A percentile compares a stretch with the other conserved stretches of the same genome.
phyloP scores from a whole-genome alignment of 148 eudicot genomes.

The Salicornia ramosissima region DNA sequence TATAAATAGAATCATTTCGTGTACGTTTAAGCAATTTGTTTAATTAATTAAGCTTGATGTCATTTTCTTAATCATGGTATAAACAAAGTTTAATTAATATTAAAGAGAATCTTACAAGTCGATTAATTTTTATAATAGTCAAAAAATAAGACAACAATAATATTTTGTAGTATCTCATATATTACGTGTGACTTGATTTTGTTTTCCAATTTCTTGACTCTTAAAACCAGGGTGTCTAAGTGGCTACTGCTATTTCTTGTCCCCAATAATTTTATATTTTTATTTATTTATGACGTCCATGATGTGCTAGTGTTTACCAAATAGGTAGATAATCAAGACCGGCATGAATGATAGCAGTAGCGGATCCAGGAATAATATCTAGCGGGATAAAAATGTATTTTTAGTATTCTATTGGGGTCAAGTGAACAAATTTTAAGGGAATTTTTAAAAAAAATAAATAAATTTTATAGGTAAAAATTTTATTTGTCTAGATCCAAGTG shows the following conservation, averaged over 20 bases:
- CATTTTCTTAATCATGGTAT: no score
- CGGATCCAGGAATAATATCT: no score
- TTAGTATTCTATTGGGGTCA: no score
- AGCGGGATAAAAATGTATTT: no score
- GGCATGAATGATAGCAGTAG: no score
- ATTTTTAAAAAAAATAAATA: no score
- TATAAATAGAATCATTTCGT: no score
- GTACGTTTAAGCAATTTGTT: not conserved
- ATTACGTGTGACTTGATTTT: no score
- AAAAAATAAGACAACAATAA: constrained; percentile 8
- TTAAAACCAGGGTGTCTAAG: constrained; percentile 20
- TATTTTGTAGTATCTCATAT: not conserved
- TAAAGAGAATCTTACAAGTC: constrained; percentile 19
- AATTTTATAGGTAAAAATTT: no score
- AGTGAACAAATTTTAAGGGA: no score
- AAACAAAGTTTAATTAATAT: not conserved
- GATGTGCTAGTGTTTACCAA: not conserved
- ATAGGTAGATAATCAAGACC: not conserved
- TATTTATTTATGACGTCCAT: not conserved
- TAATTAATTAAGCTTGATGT: no score
- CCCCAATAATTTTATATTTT: not conserved
- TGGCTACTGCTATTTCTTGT: constrained; percentile 12
- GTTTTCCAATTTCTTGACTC: not conserved
- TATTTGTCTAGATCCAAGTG: no score
- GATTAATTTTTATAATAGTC: constrained; percentile 3